A percentile compares a stretch with the other conserved stretches of the same genome.
Evolutionary conservation across 352 stramenopile species (phyloP).

Genomic region (Pythium rishiriense): DNA sequence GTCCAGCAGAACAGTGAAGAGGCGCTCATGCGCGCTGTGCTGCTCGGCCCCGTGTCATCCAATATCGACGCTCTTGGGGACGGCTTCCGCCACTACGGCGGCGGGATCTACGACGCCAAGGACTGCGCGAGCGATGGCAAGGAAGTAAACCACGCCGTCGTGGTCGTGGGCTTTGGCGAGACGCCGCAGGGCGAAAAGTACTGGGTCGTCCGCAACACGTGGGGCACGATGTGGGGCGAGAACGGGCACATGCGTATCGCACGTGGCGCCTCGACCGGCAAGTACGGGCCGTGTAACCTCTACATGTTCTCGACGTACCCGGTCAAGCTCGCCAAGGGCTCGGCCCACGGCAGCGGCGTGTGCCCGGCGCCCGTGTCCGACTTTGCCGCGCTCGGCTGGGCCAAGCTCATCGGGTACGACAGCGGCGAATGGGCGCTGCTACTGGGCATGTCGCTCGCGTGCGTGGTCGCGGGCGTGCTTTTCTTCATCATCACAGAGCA

Average conservation of each 20-base stretch:
- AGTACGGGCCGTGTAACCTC: slow-evolving; percentile 68
- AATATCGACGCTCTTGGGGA: slow-evolving; percentile 73
- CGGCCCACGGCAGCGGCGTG: slow-evolving; percentile 23
- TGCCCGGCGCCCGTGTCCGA: slow-evolving; percentile 33
- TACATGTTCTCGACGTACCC: slow-evolving; percentile 78
- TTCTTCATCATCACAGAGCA: slow-evolving; percentile 51
- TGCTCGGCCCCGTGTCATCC: slow-evolving; percentile 66
- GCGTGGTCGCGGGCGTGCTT: slow-evolving; percentile 38
- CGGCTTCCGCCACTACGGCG: slow-evolving; percentile 84
- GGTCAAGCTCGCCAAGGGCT: slow-evolving; percentile 42
- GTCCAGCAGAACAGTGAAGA: slow-evolving; percentile 52
- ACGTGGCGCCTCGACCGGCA: slow-evolving; percentile 31
- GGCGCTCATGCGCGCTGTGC: slow-evolving; percentile 63
- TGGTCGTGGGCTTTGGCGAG: slow-evolving; percentile 84
- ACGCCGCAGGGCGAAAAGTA: slow-evolving; percentile 71
- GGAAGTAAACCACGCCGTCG: slow-evolving; percentile 87
- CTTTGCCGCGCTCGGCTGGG: slow-evolving; percentile 43
- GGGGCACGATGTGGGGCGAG: slow-evolving; percentile 89
- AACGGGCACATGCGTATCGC: slow-evolving; percentile 80
- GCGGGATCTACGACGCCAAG: slow-evolving; percentile 83
- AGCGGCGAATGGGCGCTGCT: slow-evolving; percentile 42
- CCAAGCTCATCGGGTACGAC: slow-evolving; percentile 43
- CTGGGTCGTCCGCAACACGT: slow-evolving; percentile 91
- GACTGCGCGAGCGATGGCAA: slow-evolving; percentile 76
- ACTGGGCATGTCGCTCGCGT: slow-evolving; percentile 37